A percentile compares a stretch with the other conserved stretches of the same genome.
phyloP scores from a whole-genome alignment of 2,329 filamentous ascomycete species.

The Aspergillus fructus region DNA sequence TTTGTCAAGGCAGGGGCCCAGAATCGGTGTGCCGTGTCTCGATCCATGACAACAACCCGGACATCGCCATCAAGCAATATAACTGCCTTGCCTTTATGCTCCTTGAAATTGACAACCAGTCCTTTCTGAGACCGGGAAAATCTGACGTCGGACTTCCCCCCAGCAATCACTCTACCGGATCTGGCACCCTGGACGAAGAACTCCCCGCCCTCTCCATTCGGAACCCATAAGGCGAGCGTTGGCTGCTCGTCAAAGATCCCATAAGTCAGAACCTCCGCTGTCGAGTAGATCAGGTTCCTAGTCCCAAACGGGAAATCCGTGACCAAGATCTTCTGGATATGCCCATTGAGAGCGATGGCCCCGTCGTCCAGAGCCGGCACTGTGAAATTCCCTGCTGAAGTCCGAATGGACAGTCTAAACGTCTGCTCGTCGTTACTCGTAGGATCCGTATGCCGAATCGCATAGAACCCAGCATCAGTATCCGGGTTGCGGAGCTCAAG shows the following conservation, averaged over 20 bases:
- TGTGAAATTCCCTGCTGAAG: slow-evolving; percentile 43
- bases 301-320: slow-evolving; percentile 53
- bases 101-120: slow-evolving; percentile 48
- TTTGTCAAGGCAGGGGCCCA: slow-evolving; percentile 52
- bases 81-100: slow-evolving; percentile 47
- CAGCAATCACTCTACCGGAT: background rate
- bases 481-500: slow-evolving; percentile 55
- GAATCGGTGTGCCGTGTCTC: slow-evolving; percentile 56
- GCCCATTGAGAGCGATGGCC: slow-evolving; percentile 49
- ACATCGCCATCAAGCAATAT: slow-evolving; percentile 52
- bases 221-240: slow-evolving; percentile 50
- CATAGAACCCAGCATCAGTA: slow-evolving; percentile 52
- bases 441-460: slow-evolving; percentile 49
- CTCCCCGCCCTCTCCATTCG: slow-evolving; percentile 49
- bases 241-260: slow-evolving; percentile 37
- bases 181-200: slow-evolving; percentile 49
- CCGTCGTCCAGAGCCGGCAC: background rate
- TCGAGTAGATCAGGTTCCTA: slow-evolving; percentile 50
- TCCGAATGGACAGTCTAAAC: slow-evolving; percentile 50
- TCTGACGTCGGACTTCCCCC: slow-evolving; percentile 26
- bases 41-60: slow-evolving; percentile 54
- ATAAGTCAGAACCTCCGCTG: slow-evolving; percentile 52
- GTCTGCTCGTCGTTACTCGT: slow-evolving; percentile 45
- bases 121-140: slow-evolving; percentile 33
- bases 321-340: slow-evolving; percentile 56